Evolutionary conservation across 176 grass and related monocot species (phyloP).

Genomic region (Cenchrus purpureus): DNA sequence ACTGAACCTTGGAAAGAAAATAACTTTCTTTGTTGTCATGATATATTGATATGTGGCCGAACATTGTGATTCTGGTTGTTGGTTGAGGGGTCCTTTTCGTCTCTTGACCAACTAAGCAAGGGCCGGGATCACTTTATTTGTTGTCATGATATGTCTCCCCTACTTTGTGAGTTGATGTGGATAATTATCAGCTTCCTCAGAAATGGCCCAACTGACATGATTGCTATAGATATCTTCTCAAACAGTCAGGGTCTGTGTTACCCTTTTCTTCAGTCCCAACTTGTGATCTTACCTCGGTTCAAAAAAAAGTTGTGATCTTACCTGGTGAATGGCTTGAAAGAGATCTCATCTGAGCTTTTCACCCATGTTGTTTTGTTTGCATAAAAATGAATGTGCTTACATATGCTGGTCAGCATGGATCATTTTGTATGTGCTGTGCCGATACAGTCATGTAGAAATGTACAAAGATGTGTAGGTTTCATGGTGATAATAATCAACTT

Average conservation of each 20-base stretch:
- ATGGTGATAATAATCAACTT: neutral
- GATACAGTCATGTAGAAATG: slow-evolving; percentile 15
- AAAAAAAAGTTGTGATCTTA: neutral
- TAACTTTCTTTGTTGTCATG: neutral
- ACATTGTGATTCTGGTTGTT: slow-evolving; percentile 16
- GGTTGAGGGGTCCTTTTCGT: slow-evolving; percentile 41
- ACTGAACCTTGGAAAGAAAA: neutral
- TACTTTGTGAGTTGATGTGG: slow-evolving; percentile 2
- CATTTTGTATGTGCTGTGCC: neutral
- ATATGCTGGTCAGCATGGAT: neutral
- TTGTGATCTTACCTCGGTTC: slow-evolving; percentile 7
- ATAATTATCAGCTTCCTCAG: slow-evolving; percentile 17
- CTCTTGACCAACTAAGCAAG: slow-evolving; percentile 15
- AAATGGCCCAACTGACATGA: slow-evolving; percentile 1
- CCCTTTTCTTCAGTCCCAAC: neutral
- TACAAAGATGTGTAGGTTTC: neutral
- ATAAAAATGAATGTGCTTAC: neutral
- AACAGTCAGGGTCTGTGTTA: neutral
- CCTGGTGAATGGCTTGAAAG: neutral
- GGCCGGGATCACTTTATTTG: slow-evolving; percentile 20
- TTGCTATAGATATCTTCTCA: slow-evolving; percentile 15
- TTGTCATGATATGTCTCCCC: slow-evolving; percentile 1
- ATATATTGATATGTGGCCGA: neutral
- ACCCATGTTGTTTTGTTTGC: neutral
- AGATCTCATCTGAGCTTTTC: neutral